Evolutionary conservation across 2,329 filamentous ascomycete species (phyloP).

Genomic region (Delphinella strobiligena): DNA sequence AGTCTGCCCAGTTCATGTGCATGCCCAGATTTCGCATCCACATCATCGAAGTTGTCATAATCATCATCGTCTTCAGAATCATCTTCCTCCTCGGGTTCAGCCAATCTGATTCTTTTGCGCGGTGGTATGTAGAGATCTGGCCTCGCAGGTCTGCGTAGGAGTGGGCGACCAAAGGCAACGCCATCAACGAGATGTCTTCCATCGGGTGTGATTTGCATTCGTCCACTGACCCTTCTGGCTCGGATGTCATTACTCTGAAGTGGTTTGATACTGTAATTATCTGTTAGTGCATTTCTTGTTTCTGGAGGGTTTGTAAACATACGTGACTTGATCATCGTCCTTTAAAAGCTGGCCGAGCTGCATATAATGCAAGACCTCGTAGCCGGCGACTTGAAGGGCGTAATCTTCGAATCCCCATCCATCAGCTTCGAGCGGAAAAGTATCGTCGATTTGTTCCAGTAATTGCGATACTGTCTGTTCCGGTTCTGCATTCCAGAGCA

Average conservation of each 20-base stretch:
- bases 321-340: slow-evolving; percentile 76
- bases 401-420: slow-evolving; percentile 89
- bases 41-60: slow-evolving; percentile 22
- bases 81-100: slow-evolving; percentile 8
- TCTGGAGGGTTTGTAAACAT: slow-evolving; percentile 29
- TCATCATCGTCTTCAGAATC: slow-evolving; percentile 20
- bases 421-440: slow-evolving; percentile 67
- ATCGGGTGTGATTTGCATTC: slow-evolving; percentile 67
- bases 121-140: slow-evolving; percentile 62
- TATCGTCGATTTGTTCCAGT: slow-evolving; percentile 64
- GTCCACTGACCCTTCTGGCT: slow-evolving; percentile 59
- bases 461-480: slow-evolving; percentile 57
- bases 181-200: slow-evolving; percentile 79
- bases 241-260: slow-evolving; percentile 64
- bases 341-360: slow-evolving; percentile 57
- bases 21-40: slow-evolving; percentile 27
- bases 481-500: slow-evolving; percentile 55
- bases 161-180: slow-evolving; percentile 67
- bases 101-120: slow-evolving; percentile 48
- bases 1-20: slow-evolving; percentile 12
- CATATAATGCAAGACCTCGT: slow-evolving; percentile 82
- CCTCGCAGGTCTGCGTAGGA: slow-evolving; percentile 48
- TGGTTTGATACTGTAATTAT: slow-evolving; percentile 54
- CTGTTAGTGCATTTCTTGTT: slow-evolving; percentile 3
- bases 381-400: slow-evolving; percentile 63